Conservation (phyloP, 805 yeast species). For the Maudiozyma pseudohumilis region DNA sequence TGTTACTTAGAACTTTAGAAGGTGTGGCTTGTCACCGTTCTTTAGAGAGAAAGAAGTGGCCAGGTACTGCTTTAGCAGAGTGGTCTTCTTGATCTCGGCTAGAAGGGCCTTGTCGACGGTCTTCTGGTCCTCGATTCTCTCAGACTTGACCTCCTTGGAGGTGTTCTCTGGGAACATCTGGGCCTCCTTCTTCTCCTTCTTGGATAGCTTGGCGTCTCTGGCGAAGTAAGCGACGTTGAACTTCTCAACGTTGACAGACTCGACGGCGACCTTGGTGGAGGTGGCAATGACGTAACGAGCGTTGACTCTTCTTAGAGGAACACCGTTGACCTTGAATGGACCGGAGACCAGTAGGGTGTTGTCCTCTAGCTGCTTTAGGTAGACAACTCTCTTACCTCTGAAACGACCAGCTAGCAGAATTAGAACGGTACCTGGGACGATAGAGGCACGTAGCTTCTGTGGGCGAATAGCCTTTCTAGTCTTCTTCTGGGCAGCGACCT, state of each 20-base stretch:
- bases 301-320: conserved; percentile 98
- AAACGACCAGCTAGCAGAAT: conserved; percentile 97
- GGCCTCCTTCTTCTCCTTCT: conserved; percentile 79
- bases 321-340: conserved; percentile 99
- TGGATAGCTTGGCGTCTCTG: conserved; percentile 86
- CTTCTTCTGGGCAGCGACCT: conserved; percentile 77
- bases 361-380: conserved; percentile 94
- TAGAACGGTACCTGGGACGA: conserved; percentile 96
- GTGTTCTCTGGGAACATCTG: conserved; percentile 77
- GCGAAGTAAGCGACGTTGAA: conserved; percentile 93
- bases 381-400: conserved; percentile 99
- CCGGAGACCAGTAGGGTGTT: conserved; percentile 95
- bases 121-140: conserved; percentile 96
- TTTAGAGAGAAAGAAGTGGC: conserved; percentile 92
- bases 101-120: conserved; percentile 84
- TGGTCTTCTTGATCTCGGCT: conserved; percentile 93
- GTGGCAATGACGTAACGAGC: conserved; percentile 98
- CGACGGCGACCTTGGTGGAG: conserved; percentile 80
- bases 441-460: conserved; percentile 88
- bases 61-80: conserved; percentile 93
- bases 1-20: conserved; percentile 72
- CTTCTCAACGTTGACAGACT: conserved; percentile 76
- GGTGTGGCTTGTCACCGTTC: conserved; percentile 97
- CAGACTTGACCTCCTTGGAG: conserved; percentile 83
- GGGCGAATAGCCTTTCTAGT: conserved; percentile 88